Evolutionary conservation across 805 yeast genomes (phyloP), one percentile per base, ranked within the genome.

Genomic region (Torulaspora maleeae): DNA sequence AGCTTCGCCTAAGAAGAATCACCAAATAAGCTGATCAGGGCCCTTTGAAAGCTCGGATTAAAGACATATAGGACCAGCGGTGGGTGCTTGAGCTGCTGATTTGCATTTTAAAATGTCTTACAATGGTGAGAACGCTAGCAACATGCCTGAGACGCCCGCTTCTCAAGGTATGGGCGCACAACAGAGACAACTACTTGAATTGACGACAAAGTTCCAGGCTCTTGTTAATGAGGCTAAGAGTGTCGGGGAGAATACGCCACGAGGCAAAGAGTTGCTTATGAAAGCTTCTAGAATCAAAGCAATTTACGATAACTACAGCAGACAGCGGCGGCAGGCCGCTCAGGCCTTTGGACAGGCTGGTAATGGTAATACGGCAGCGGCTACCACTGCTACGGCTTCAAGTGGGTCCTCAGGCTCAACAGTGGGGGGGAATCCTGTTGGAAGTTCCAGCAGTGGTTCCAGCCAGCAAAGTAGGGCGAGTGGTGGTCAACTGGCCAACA

Each of bases 241-340:
- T 13, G 75, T 82, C 0, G 86, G 87, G 2, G 71, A 72, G 27
- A 77, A 75, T 20, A 74, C 82, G 0, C 79, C 76, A 0, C 78
- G 72, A 47, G 88, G 87, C 15, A 76, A 77, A 53, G 81, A 79
- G 50, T 83, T 82, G 54, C 65, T 78, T 53, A 72, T 71, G 48
- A 78, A 77, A 50, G 88, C 87, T 3, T 80, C 82, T 36, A 75
- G 75, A 44, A 79, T 83, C 51, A 82, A 79, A 59, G 77, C 76
- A 36, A 70, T 83, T 27, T 69, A 83, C 56, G 68, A 80, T 41
- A 77, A 75, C 44, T 79, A 76, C 55, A 77, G 50, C 72, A 74
- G 55, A 55, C 68, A 53, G 49, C 56, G 58, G 45, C 65, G 58
- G 50, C 66, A 53, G 43, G 55, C 56, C 5, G 60, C 58, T 5